Evolutionary conservation across 163 green algal genomes (phyloP).

Genomic region (Coccomyxa subellipsoidea): DNA sequence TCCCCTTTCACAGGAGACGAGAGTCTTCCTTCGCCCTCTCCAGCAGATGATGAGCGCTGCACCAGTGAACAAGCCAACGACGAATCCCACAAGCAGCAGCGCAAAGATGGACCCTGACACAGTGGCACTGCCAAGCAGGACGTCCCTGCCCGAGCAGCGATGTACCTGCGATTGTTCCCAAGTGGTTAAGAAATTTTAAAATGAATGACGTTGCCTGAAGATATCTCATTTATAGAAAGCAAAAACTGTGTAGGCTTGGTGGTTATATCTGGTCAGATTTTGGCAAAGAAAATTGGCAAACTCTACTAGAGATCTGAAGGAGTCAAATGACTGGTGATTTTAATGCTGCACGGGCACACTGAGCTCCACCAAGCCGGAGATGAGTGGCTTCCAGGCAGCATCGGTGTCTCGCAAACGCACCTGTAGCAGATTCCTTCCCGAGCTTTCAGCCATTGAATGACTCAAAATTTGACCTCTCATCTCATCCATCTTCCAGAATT

Average conservation of each 20-base stretch:
- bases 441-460: no score
- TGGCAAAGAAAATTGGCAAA: no score
- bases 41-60: background rate
- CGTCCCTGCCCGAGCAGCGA: background rate
- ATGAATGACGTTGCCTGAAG: background rate
- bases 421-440: background rate
- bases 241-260: no score
- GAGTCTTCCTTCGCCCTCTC: background rate
- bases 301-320: no score
- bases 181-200: background rate
- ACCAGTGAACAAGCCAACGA: background rate
- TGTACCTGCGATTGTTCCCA: background rate
- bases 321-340: no score
- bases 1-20: background rate
- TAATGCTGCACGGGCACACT: background rate
- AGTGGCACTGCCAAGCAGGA: background rate
- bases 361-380: no score
- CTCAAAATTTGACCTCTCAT: no score
- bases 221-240: no score
- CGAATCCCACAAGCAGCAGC: background rate
- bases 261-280: no score
- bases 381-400: background rate
- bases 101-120: slow-evolving; percentile 3
- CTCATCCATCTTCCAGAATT: no score
- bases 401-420: background rate